phyloP scores from a whole-genome alignment of 768 basidiomycete genomes.

The Leccinum obscurum region DNA sequence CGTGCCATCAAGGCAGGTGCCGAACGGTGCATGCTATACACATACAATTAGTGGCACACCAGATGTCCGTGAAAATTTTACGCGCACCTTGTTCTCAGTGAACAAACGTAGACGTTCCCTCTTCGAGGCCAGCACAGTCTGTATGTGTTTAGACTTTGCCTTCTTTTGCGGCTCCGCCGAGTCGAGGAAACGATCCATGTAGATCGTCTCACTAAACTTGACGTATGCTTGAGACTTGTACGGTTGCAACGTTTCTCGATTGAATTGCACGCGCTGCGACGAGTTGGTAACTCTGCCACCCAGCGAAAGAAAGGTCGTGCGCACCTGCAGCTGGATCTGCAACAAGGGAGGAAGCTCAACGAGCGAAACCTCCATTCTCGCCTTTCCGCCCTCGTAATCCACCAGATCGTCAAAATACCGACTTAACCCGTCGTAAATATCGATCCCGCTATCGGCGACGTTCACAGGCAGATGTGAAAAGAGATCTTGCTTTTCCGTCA shows the following conservation, averaged over 20 bases:
- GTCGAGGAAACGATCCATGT: slow-evolving; percentile 91
- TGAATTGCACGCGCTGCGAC: slow-evolving; percentile 86
- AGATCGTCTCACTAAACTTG: slow-evolving; percentile 82
- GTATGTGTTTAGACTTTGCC: slow-evolving; percentile 66
- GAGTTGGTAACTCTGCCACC: slow-evolving; percentile 7
- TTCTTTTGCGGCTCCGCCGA: slow-evolving; percentile 71
- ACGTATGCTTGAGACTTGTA: slow-evolving; percentile 97
- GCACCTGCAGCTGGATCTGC: slow-evolving; percentile 93
- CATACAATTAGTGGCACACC: slow-evolving; percentile 25
- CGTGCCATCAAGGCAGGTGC: slow-evolving; percentile 54
- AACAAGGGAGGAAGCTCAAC: slow-evolving; percentile 87
- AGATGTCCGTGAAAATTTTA: neutral
- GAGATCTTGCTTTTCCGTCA: slow-evolving; percentile 86
- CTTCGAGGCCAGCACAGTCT: slow-evolving; percentile 58
- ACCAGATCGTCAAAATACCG: slow-evolving; percentile 88
- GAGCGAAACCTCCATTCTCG: slow-evolving; percentile 82
- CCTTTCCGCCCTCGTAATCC: slow-evolving; percentile 85
- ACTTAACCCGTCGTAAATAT: slow-evolving; percentile 92
- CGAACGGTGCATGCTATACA: slow-evolving; percentile 59
- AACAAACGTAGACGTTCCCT: slow-evolving; percentile 70
- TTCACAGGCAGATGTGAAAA: slow-evolving; percentile 96
- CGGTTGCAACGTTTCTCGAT: slow-evolving; percentile 85
- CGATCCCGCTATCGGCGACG: slow-evolving; percentile 84
- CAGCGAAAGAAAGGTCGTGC: slow-evolving; percentile 18
- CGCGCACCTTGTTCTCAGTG: slow-evolving; percentile 67